Conservation (phyloP, 805 yeast genomes). For the Sporopachydermia lactativora region DNA sequence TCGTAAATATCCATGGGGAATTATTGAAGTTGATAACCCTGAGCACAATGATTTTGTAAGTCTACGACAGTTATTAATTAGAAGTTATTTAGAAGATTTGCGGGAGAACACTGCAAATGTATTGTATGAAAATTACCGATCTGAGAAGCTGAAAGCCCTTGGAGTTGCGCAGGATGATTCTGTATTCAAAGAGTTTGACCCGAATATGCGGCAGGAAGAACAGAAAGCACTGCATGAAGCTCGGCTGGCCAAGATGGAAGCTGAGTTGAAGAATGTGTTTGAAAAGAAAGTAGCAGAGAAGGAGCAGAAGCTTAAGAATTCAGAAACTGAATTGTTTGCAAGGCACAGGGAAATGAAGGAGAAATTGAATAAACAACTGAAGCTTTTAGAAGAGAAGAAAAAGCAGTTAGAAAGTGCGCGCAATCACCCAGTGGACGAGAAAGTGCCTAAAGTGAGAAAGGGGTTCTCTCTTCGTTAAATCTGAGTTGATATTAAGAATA, state of each 20-base stretch:
- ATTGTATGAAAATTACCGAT: slow-evolving; percentile 81
- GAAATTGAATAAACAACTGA: slow-evolving; percentile 75
- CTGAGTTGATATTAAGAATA: too few relatives aligned
- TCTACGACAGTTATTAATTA: slow-evolving; percentile 75
- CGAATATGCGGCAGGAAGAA: slow-evolving; percentile 82
- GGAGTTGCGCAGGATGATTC: slow-evolving; percentile 87
- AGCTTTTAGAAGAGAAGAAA: slow-evolving; percentile 84
- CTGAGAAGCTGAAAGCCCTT: slow-evolving; percentile 60
- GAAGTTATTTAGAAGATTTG: slow-evolving; percentile 87
- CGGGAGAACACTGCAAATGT: slow-evolving; percentile 67
- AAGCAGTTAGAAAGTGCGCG: slow-evolving; percentile 46
- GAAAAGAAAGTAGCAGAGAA: slow-evolving; percentile 93
- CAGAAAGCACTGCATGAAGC: slow-evolving; percentile 90
- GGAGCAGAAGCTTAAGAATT: slow-evolving; percentile 92
- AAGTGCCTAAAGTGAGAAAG: slow-evolving; percentile 13
- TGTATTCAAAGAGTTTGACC: slow-evolving; percentile 93
- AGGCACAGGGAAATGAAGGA: slow-evolving; percentile 97
- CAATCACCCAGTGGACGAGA: slow-evolving; percentile 13
- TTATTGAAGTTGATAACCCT: slow-evolving; percentile 89
- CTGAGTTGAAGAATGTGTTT: slow-evolving; percentile 93
- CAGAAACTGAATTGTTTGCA: slow-evolving; percentile 90
- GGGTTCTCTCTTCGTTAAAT: slow-evolving; percentile 14
- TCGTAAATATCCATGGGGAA: slow-evolving; percentile 94
- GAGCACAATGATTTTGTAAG: slow-evolving; percentile 84
- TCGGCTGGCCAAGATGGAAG: slow-evolving; percentile 83